A percentile compares a stretch with the other conserved stretches of the same genome.
Evolutionary conservation across 495 filamentous ascomycete species (phyloP).

Genomic region (Letharia columbiana): DNA sequence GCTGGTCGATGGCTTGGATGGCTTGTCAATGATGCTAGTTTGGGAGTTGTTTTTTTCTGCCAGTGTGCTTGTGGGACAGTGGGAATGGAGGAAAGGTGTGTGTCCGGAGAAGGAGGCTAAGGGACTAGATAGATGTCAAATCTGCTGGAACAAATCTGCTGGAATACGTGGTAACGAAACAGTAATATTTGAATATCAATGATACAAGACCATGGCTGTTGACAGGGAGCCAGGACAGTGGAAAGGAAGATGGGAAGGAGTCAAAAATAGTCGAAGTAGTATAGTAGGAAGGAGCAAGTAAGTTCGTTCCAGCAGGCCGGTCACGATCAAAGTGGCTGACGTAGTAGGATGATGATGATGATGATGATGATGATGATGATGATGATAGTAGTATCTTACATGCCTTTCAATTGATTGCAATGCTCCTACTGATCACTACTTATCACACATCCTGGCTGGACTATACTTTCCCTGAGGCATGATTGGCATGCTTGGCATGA

Average conservation of each 20-base stretch:
- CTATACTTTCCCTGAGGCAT: neutral
- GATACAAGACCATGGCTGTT: neutral
- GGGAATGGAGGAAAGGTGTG: neutral
- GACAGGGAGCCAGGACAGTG: neutral
- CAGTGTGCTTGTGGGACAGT: neutral
- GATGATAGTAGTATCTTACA: neutral
- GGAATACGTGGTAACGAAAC: slow-evolving; percentile 4
- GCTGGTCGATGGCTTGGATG: slow-evolving; percentile 15
- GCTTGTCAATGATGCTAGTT: slow-evolving; percentile 17
- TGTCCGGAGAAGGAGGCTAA: neutral
- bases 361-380: neutral
- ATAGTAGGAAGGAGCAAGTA: neutral
- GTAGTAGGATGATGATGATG: neutral
- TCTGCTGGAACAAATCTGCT: slow-evolving; percentile 4
- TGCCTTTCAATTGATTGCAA: neutral
- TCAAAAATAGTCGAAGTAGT: no score
- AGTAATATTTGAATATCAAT: neutral
- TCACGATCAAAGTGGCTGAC: neutral
- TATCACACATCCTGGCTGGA: neutral
- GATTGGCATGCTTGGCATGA: neutral
- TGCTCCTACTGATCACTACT: neutral
- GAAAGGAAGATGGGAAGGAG: neutral
- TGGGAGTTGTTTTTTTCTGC: slow-evolving; percentile 1
- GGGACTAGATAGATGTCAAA: slow-evolving; percentile 10
- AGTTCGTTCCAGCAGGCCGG: neutral